A percentile compares a stretch with the other conserved stretches of the same genome.
Conservation (phyloP, 2,329 filamentous ascomycete species). For the Stachybotrys chartarum region DNA sequence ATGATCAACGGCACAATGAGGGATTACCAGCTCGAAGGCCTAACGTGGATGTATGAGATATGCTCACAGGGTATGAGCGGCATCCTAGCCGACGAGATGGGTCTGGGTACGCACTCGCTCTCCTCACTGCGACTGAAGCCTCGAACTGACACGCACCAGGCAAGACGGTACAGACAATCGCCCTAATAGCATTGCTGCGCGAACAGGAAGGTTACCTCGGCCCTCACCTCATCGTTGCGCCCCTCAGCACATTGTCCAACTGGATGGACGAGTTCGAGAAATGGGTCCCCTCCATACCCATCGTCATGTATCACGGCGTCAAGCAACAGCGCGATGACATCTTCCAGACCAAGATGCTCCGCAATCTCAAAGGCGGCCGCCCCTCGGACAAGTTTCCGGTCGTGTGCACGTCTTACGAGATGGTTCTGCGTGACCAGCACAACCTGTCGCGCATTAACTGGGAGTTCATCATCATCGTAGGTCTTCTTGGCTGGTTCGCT, state of each 20-base stretch:
- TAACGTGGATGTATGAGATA: constrained; percentile 92
- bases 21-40: constrained; percentile 85
- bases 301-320: constrained; percentile 83
- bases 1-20: constrained; percentile 87
- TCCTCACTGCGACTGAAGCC: background rate
- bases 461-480: constrained; percentile 93
- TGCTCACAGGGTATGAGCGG: constrained; percentile 78
- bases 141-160: constrained; percentile 34
- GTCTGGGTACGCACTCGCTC: constrained; percentile 45
- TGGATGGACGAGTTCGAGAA: constrained; percentile 92
- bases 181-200: constrained; percentile 76
- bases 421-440: constrained; percentile 84
- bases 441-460: constrained; percentile 78
- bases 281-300: constrained; percentile 85
- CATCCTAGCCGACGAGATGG: constrained; percentile 92
- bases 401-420: constrained; percentile 92
- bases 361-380: constrained; percentile 54
- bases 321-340: constrained; percentile 71
- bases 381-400: constrained; percentile 70
- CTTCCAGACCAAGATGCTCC: constrained; percentile 64
- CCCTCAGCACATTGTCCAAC: constrained; percentile 85
- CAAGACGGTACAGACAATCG: constrained; percentile 88
- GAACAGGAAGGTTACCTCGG: constrained; percentile 79
- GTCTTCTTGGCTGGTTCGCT: constrained; percentile 13
- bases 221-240: constrained; percentile 85